phyloP scores from a whole-genome alignment of 1,139 yeast genomes.

The Magnusiomyces paraingens region DNA sequence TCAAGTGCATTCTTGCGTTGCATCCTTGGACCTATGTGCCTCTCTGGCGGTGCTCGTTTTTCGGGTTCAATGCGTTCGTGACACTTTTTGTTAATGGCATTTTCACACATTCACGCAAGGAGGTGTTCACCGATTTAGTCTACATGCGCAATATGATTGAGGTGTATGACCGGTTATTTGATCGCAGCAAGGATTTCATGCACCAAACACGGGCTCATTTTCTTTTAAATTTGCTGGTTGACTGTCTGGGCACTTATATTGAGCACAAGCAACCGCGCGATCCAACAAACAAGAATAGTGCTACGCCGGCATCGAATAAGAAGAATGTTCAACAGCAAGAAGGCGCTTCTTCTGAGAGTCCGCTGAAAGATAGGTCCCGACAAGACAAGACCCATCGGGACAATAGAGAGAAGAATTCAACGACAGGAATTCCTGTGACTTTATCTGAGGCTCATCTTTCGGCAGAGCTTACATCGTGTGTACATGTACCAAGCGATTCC shows the following conservation, averaged over 20 bases:
- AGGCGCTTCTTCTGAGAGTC: too few relatives aligned
- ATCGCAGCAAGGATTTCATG: background rate
- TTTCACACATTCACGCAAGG: background rate
- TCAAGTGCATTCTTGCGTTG: constrained; percentile 14
- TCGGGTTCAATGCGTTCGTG: constrained; percentile 23
- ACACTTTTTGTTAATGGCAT: constrained; percentile 25
- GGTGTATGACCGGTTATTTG: background rate
- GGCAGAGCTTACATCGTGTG: background rate
- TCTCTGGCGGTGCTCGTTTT: constrained; percentile 2
- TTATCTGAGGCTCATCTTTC: background rate
- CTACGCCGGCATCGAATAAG: too few relatives aligned
- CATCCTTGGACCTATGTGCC: background rate
- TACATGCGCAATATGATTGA: background rate
- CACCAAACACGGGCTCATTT: background rate
- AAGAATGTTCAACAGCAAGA: too few relatives aligned
- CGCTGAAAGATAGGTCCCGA: too few relatives aligned
- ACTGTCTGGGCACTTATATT: background rate
- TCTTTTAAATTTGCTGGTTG: background rate
- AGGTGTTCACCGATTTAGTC: background rate
- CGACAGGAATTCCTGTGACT: background rate
- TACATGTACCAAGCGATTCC: background rate
- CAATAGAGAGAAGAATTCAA: background rate
- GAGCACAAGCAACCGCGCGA: background rate
- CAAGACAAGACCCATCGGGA: background rate
- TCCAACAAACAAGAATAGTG: too few relatives aligned